Evolutionary conservation across 176 grass and related monocot genomes (phyloP).

Genomic region (Eragrostis curvula): DNA sequence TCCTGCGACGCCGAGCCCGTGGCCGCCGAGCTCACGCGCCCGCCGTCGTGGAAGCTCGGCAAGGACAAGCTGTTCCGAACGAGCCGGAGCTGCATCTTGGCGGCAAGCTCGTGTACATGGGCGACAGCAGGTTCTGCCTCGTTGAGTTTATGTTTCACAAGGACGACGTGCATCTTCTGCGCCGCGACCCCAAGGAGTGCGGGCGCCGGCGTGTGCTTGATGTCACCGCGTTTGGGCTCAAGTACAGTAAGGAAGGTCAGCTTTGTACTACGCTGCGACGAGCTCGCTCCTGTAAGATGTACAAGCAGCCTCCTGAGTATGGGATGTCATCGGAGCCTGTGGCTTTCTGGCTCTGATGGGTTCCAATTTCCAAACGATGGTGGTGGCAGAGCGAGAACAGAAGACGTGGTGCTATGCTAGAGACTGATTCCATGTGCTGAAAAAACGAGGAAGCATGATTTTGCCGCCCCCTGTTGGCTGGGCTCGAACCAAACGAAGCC

Average conservation of each 20-base stretch:
- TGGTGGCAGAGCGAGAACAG: too few species aligned
- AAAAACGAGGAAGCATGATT: too few species aligned
- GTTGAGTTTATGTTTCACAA: neutral
- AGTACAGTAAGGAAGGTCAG: neutral
- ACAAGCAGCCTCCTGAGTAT: neutral
- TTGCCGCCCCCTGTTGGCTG: too few species aligned
- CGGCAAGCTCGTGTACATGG: conserved; percentile 21
- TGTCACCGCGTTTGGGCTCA: conserved; percentile 1
- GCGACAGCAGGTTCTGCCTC: conserved; percentile 12
- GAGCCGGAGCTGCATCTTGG: neutral
- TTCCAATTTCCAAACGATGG: neutral
- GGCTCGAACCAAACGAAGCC: too few species aligned
- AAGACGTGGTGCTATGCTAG: too few species aligned
- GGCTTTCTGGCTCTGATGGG: conserved; percentile 22
- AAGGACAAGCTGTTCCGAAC: neutral
- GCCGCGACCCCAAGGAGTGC: neutral
- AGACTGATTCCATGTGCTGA: too few species aligned
- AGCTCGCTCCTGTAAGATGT: neutral
- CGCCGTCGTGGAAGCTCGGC: neutral
- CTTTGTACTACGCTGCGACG: neutral
- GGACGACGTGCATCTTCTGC: neutral
- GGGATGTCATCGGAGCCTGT: neutral
- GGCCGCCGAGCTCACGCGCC: neutral
- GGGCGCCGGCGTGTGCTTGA: neutral
- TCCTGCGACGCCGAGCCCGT: neutral